A percentile compares a stretch with the other conserved stretches of the same genome.
Evolutionary conservation across 129 eudicot genomes (phyloP).

Genomic region (Heracleum sosnowskyi): DNA sequence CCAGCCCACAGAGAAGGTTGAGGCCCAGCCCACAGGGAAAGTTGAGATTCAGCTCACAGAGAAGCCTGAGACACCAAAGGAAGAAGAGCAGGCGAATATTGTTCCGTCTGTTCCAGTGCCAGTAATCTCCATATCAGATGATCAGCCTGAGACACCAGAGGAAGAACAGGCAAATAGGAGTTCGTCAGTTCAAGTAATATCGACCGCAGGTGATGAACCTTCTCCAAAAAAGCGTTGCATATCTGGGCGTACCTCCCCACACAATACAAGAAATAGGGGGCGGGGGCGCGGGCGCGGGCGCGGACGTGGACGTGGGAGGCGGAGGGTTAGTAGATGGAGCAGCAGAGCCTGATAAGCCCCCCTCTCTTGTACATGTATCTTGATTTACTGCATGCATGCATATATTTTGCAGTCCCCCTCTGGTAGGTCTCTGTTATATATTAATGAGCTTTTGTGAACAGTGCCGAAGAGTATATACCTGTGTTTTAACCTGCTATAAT

Average conservation of each 20-base stretch:
- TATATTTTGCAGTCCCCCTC: background rate
- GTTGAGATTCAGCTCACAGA: constrained; percentile 22
- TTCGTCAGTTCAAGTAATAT: background rate
- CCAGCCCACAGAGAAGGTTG: background rate
- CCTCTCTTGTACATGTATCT: background rate
- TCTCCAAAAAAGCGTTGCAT: background rate
- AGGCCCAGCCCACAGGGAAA: constrained; percentile 11
- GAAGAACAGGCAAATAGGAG: background rate
- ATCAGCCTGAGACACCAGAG: background rate
- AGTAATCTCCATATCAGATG: background rate
- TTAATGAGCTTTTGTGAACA: background rate
- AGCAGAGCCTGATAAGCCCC: background rate
- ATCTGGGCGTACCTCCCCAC: background rate
- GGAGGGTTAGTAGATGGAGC: constrained; percentile 6
- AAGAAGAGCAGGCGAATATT: background rate
- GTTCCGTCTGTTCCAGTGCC: background rate
- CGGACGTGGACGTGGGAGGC: background rate
- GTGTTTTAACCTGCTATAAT: background rate
- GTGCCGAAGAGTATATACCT: background rate
- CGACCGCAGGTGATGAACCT: background rate
- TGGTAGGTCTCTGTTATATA: background rate
- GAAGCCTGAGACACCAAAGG: background rate
- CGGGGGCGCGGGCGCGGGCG: background rate
- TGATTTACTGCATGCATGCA: background rate
- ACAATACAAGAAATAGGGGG: constrained; percentile 1